Base-by-base conservation (phyloP, 2,329 filamentous ascomycete genomes). In the Alternaria arborescens region DNA sequence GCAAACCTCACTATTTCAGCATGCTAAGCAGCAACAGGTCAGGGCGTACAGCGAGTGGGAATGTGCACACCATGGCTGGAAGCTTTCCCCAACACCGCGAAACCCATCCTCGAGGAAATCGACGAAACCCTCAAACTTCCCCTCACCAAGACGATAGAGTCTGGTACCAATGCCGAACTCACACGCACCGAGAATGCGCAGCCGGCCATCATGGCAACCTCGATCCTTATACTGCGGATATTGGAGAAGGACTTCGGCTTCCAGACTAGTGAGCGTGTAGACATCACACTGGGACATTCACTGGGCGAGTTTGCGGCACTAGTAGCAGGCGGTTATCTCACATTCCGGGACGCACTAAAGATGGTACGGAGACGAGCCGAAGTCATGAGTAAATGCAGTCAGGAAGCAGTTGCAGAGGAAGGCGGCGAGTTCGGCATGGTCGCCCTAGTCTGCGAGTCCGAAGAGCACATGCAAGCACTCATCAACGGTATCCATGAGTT, bases 121-220 rank as follows among this genome's bases (percentile, higher is more conserved):
- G 93, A 98, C 81, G 82, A 88, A 42, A 87, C 87, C 26, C 85
- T 97, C 71, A 87, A 90, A 69, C 88, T 89, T 72, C 89, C 89
- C 64, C 85, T 98, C 58, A 93, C 92, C 40, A 83, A 85, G 26
- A 85, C 94, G 60, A 97, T 97, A 69, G 88, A 89, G 61, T 83
- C 91, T 28, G 94, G 94, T 0, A 91, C 94, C 1, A 92, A 91
- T 69, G 88, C 87, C 57, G 81, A 85, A 52, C 87, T 98, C 57
- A 96, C 92, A 41, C 86, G 88, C 58, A 97, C 94, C 5, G 88
- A 91, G 66, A 94, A 97, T 76, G 91, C 94, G 4, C 94, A 98
- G 79, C 94, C 94, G 1, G 94, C 94, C 71, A 97, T 97, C 78
- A 97, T 98, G 93, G 92, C 93, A 14, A 95, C 93, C 4, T 96